Conservation (phyloP, 768 basidiomycete genomes). For the Termitomyces titanicus region DNA sequence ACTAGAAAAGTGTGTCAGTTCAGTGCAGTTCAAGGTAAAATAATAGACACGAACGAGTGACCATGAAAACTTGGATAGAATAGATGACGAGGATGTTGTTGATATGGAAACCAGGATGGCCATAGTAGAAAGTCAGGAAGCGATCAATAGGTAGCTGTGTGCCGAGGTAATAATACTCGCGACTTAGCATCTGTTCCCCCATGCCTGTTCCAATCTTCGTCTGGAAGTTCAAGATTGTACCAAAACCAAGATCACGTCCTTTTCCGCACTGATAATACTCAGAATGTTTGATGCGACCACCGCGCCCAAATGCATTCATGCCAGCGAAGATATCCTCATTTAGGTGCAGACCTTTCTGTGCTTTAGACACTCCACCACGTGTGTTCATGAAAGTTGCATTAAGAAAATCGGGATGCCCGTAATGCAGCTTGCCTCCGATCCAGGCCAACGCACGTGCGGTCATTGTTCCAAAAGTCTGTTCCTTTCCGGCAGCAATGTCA, state of each 20-base stretch:
- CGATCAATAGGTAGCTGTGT: slow-evolving; percentile 98
- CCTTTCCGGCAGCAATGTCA: slow-evolving; percentile 98
- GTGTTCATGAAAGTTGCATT: slow-evolving; percentile 98
- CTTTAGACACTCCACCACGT: slow-evolving; percentile 97
- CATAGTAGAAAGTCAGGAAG: slow-evolving; percentile 99
- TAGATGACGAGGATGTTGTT: slow-evolving; percentile 99
- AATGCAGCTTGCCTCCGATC: slow-evolving; percentile 98
- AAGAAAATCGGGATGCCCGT: slow-evolving; percentile 99
- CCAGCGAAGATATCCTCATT: slow-evolving; percentile 99
- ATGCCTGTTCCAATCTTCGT: slow-evolving; percentile 99
- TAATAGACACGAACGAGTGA: slow-evolving; percentile 67
- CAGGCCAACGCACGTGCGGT: slow-evolving; percentile 92
- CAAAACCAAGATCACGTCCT: slow-evolving; percentile 98
- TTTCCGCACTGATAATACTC: slow-evolving; percentile 99
- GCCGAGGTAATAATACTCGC: slow-evolving; percentile 98
- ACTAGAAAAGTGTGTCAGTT: slow-evolving; percentile 8
- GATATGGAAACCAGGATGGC: slow-evolving; percentile 98
- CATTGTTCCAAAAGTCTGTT: slow-evolving; percentile 99
- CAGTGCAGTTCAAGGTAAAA: background rate
- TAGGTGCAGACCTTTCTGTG: slow-evolving; percentile 96
- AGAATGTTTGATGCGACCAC: slow-evolving; percentile 98
- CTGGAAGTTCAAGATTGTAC: slow-evolving; percentile 99
- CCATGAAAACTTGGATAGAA: slow-evolving; percentile 97
- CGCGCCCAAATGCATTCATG: slow-evolving; percentile 98
- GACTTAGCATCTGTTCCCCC: slow-evolving; percentile 99